These are phyloP conservation scores for Trichophyton verrucosum DNA, from an alignment of 2,329 filamentous ascomycete species.

Conservation along the genomic window DNA sequence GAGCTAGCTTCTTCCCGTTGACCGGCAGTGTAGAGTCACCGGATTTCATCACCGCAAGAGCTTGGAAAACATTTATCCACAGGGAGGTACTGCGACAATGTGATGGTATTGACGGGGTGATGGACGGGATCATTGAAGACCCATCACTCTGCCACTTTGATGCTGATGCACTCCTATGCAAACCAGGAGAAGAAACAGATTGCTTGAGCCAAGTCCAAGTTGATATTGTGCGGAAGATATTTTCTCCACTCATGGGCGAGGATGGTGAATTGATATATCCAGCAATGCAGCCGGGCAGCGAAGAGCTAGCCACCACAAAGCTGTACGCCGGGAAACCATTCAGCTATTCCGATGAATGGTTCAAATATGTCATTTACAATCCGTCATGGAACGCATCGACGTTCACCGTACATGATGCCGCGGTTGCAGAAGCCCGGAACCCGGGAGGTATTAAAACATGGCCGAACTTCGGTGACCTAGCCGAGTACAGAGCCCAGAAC, in stretches of 20 bases:
- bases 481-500: background rate
- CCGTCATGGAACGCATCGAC: constrained; percentile 24
- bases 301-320: constrained; percentile 13
- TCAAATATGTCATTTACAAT: constrained; percentile 26
- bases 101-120: background rate
- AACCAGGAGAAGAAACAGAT: background rate
- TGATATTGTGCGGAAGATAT: background rate
- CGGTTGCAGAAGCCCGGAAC: constrained; percentile 20
- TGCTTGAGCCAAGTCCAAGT: background rate
- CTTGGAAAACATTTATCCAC: background rate
- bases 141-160: constrained; percentile 1
- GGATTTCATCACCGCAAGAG: background rate
- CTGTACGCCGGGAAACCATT: constrained; percentile 22
- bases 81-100: background rate
- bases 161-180: background rate
- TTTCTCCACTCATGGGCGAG: background rate
- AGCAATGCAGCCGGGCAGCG: constrained; percentile 13
- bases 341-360: constrained; percentile 18
- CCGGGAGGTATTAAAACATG: constrained; percentile 35
- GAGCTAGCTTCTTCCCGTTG: background rate
- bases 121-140: background rate
- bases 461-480: constrained; percentile 19
- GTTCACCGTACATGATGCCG: constrained; percentile 2
- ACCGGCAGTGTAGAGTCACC: background rate
- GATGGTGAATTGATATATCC: constrained; percentile 14